Conservation (phyloP, 192 early-diverging fungal species). For the Phycomyces blakesleeanus region DNA sequence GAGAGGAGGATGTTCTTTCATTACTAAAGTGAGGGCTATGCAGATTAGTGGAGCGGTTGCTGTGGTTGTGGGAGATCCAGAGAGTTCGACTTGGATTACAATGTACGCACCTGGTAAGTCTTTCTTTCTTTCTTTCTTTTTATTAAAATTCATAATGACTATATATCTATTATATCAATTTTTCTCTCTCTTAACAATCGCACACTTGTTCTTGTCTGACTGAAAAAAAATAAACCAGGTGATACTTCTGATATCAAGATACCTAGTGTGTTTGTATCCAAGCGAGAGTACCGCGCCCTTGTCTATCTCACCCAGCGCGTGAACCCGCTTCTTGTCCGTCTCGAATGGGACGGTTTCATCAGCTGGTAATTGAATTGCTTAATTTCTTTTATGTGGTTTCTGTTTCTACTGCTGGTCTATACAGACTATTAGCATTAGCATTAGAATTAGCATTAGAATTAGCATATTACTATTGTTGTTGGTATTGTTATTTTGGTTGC, state of each 20-base stretch:
- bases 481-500: neutral
- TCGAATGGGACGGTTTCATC: constrained; percentile 38
- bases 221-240: no score
- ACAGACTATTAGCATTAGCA: no score
- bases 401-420: no score
- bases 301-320: constrained; percentile 26
- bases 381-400: no score
- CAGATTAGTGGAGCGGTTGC: constrained; percentile 78
- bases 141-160: neutral
- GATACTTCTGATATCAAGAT: constrained; percentile 84
- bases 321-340: constrained; percentile 26
- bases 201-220: no score
- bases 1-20: constrained; percentile 85
- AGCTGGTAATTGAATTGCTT: constrained; percentile 26
- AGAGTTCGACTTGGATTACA: constrained; percentile 73
- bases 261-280: constrained; percentile 83
- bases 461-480: neutral
- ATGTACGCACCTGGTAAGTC: constrained; percentile 72
- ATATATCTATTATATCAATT: no score
- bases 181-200: no score
- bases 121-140: neutral
- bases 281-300: constrained; percentile 62
- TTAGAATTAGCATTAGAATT: no score
- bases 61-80: constrained; percentile 84
- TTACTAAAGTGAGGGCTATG: constrained; percentile 89